Percentiles rank a stretch among this genome's conserved stretches.
These are phyloP conservation scores for Bruguiera sexangula DNA, from an alignment of 345 rosid genomes.

Conservation along the genomic window DNA sequence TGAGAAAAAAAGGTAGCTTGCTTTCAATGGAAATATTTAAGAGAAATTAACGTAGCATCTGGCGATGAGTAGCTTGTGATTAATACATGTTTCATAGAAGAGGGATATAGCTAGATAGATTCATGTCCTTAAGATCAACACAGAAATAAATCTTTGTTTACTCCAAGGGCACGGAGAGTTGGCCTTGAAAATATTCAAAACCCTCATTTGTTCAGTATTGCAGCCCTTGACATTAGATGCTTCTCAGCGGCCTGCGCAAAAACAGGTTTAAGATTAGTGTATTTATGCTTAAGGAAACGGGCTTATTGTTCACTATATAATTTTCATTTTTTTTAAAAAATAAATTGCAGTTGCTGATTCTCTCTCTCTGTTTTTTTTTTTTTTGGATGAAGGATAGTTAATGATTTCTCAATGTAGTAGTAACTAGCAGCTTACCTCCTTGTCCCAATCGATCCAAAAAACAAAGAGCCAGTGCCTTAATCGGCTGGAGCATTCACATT, in stretches of 20 bases:
- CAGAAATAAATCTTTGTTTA: background rate
- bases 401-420: no score
- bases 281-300: no score
- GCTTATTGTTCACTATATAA: no score
- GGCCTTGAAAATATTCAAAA: conserved; percentile 19
- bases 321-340: no score
- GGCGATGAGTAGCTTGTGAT: conserved; percentile 13
- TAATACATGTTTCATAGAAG: conserved; percentile 15
- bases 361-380: no score
- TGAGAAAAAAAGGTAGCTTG: conserved; percentile 12
- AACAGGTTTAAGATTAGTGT: background rate
- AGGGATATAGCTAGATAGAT: background rate
- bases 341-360: no score
- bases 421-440: no score
- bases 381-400: no score
- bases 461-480: no score
- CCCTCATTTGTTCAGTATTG: conserved; percentile 37
- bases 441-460: no score
- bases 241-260: conserved; percentile 40
- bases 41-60: background rate
- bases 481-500: no score
- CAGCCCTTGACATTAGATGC: conserved; percentile 41
- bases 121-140: background rate
- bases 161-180: conserved; percentile 9
- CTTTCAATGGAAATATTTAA: conserved; percentile 12